Percentiles rank a stretch among this genome's conserved stretches.
Conservation (phyloP, 2,329 filamentous ascomycete genomes). For the Grosmannia clavigera region DNA sequence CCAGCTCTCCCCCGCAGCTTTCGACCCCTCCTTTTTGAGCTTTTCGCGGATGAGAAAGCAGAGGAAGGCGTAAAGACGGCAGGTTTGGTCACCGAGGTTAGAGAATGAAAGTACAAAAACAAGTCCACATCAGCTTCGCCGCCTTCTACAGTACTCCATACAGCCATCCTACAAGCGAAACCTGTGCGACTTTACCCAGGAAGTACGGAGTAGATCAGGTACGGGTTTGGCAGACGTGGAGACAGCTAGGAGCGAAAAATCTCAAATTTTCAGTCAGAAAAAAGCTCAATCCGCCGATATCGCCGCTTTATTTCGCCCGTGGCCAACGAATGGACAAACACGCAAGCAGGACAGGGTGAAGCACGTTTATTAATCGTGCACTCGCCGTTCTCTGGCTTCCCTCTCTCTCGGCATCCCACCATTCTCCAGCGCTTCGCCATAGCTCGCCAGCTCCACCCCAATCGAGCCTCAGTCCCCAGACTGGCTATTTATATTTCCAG, state of each 20-base stretch:
- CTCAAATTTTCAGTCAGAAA: background rate
- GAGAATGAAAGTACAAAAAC: background rate
- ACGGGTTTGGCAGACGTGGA: too few relatives aligned
- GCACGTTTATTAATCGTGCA: background rate
- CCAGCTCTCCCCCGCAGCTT: background rate
- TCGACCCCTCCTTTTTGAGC: background rate
- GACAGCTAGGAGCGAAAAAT: background rate
- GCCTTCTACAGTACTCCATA: too few relatives aligned
- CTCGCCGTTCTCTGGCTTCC: background rate
- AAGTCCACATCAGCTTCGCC: background rate
- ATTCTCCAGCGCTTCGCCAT: background rate
- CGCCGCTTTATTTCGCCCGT: background rate
- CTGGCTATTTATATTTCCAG: background rate
- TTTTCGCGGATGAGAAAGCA: background rate
- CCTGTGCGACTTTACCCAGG: background rate
- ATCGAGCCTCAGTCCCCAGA: background rate
- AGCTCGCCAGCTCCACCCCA: too few relatives aligned
- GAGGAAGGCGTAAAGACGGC: background rate
- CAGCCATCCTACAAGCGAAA: background rate
- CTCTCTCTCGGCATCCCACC: background rate
- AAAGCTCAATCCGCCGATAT: slow-evolving; percentile 1
- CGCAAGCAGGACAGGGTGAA: background rate
- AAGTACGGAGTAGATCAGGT: too few relatives aligned
- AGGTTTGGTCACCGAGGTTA: background rate
- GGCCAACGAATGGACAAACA: too few relatives aligned